Evolutionary conservation across 2,329 filamentous ascomycete species (phyloP), one percentile per base, ranked within the genome.

Genomic region (Phyllosticta citribraziliensis): DNA sequence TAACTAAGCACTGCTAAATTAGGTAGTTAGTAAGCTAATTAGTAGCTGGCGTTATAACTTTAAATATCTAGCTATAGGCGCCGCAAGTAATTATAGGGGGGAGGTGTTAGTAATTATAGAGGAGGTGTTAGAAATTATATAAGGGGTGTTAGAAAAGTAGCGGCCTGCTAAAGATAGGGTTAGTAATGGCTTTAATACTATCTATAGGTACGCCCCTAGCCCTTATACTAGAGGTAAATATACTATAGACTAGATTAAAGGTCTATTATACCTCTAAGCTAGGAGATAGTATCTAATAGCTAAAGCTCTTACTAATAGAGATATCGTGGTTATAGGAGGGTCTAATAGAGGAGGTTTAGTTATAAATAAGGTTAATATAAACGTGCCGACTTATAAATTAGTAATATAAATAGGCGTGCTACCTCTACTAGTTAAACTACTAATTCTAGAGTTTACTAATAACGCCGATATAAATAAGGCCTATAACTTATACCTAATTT

Each of bases 171-270:
- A n/a, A n/a, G n/a, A n/a, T n/a, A n/a, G n/a, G n/a, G n/a, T n/a
- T n/a, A n/a, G n/a, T n/a, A n/a, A 55, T 22, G 60, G 56, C 17
- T 62, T 65, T n/a, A 47, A 65, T 17, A 62, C 62, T 35, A 52
- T 65, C 25, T 55, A 62, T 14, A 62, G 56, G 5, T 65, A 61
- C 19, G 35, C 60, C 1, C 60, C 63, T 1, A 62, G 63, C 1
- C 63, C 63, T 24, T 65, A 62, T 24, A 4, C 22, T 6, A 51
- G 50, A n/a, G 62, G 33, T 1, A 50, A 14, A 5, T 65, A 62
- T 19, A 56, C 27, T 1, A 63, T 58, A 52, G 63, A 65, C 33
- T 64, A 47, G 51, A 19, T 30, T 5, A 51, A 50, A 20, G 54
- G 54, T 8, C 30, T n/a, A 4, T 51, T 35, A 4, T 9, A 55